These are phyloP conservation scores for Fusarium setosum DNA, from an alignment of 2,329 filamentous ascomycete species.

Conservation along the genomic window DNA sequence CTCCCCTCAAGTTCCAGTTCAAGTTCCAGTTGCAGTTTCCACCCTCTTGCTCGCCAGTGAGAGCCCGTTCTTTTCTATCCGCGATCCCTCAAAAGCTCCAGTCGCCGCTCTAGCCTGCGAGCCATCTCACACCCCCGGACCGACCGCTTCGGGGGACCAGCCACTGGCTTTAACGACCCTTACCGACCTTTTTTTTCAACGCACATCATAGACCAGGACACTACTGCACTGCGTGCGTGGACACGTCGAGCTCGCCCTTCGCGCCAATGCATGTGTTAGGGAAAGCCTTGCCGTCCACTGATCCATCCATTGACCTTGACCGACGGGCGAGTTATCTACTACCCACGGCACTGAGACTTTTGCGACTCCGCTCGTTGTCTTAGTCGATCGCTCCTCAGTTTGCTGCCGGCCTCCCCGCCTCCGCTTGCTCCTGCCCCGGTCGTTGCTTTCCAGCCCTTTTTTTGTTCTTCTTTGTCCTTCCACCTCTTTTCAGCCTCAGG, in stretches of 20 bases:
- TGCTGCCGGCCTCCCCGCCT: slow-evolving; percentile 28
- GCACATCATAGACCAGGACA: slow-evolving; percentile 9
- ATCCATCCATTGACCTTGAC: slow-evolving; percentile 25
- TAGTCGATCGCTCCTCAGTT: slow-evolving; percentile 32
- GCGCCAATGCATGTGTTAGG: slow-evolving; percentile 29
- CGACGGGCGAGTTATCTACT: slow-evolving; percentile 13
- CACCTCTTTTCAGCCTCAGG: slow-evolving; percentile 20
- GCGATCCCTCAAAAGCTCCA: slow-evolving; percentile 29
- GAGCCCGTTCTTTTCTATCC: slow-evolving; percentile 24
- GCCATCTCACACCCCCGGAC: slow-evolving; percentile 15
- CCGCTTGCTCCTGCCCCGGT: slow-evolving; percentile 18
- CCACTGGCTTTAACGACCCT: slow-evolving; percentile 24
- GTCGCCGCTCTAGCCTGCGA: slow-evolving; percentile 6
- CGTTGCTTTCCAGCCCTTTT: slow-evolving; percentile 18
- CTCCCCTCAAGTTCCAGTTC: slow-evolving; percentile 3
- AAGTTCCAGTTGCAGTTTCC: slow-evolving; percentile 7
- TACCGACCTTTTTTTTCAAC: background rate
- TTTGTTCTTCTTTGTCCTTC: slow-evolving; percentile 5
- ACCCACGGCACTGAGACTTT: slow-evolving; percentile 16
- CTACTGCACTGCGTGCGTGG: slow-evolving; percentile 10
- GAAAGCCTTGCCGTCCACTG: slow-evolving; percentile 28
- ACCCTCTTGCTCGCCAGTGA: slow-evolving; percentile 34
- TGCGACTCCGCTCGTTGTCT: slow-evolving; percentile 27
- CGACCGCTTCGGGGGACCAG: slow-evolving; percentile 4
- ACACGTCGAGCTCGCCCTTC: slow-evolving; percentile 23